Evolutionary conservation across 2,329 filamentous ascomycete species (phyloP).

Genomic region (Ophiosphaerella herpotricha): DNA sequence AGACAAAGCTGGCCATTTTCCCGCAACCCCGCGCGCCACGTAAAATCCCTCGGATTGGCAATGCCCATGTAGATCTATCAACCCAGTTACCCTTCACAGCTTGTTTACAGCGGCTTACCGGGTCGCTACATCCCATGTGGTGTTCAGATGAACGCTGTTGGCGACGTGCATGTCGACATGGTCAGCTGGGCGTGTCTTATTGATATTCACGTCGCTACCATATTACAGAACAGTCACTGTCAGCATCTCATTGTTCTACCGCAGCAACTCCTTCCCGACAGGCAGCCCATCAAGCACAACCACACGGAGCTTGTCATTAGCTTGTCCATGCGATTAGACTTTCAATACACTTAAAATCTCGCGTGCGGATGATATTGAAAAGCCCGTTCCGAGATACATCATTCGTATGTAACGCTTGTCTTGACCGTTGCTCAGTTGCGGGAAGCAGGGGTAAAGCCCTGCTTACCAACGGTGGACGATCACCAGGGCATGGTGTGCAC

Average conservation of each 20-base stretch:
- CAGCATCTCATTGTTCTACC: slow-evolving; percentile 20
- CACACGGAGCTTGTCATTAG: not conserved
- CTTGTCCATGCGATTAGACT: not conserved
- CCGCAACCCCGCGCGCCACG: not conserved
- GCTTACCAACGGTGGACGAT: slow-evolving; percentile 38
- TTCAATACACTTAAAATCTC: slow-evolving; percentile 1
- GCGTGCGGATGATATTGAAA: slow-evolving; percentile 8
- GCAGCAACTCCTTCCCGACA: slow-evolving; percentile 17
- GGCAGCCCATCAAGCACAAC: not conserved
- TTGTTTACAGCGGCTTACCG: slow-evolving; percentile 13
- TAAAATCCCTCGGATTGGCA: slow-evolving; percentile 15
- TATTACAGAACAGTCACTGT: not conserved
- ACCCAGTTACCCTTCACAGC: slow-evolving; percentile 17
- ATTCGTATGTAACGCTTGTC: slow-evolving; percentile 8
- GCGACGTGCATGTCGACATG: slow-evolving; percentile 35
- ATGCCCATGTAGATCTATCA: slow-evolving; percentile 19
- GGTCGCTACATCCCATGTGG: slow-evolving; percentile 22
- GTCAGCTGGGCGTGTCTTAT: slow-evolving; percentile 32
- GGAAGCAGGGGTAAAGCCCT: slow-evolving; percentile 37
- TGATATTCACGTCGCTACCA: slow-evolving; percentile 7
- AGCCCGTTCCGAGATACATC: slow-evolving; percentile 1
- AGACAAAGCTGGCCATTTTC: not conserved
- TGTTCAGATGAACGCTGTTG: slow-evolving; percentile 27
- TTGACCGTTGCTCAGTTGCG: slow-evolving; percentile 25
- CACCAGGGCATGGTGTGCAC: slow-evolving; percentile 35